Conservation (phyloP, 2,329 filamentous ascomycete genomes). For the Xenoacremonium recifei region DNA sequence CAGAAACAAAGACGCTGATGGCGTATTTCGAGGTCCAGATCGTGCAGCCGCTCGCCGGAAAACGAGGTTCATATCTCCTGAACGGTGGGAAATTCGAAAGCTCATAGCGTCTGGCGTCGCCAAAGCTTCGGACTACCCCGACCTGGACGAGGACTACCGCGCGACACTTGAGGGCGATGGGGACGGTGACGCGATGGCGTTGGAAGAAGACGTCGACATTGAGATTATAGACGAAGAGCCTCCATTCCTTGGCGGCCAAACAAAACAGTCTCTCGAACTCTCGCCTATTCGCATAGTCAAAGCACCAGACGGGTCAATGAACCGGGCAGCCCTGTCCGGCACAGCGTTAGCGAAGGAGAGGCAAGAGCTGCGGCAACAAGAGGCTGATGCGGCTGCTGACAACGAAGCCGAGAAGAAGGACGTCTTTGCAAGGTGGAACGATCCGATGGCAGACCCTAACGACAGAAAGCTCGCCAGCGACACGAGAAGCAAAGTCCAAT, state of each 20-base stretch:
- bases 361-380: slow-evolving; percentile 83
- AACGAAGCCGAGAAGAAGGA: slow-evolving; percentile 80
- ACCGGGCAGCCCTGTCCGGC: slow-evolving; percentile 92
- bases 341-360: slow-evolving; percentile 86
- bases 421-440: slow-evolving; percentile 88
- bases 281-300: slow-evolving; percentile 97
- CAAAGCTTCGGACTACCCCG: slow-evolving; percentile 90
- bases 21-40: slow-evolving; percentile 37
- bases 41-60: slow-evolving; percentile 58
- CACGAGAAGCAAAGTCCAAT: slow-evolving; percentile 58
- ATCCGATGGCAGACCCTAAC: slow-evolving; percentile 88
- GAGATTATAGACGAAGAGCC: slow-evolving; percentile 96
- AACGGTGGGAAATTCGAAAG: slow-evolving; percentile 96
- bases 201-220: slow-evolving; percentile 96
- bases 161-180: slow-evolving; percentile 82
- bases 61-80: slow-evolving; percentile 94
- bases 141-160: slow-evolving; percentile 91
- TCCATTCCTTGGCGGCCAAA: slow-evolving; percentile 92
- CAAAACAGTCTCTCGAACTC: slow-evolving; percentile 90
- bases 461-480: slow-evolving; percentile 88
- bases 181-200: slow-evolving; percentile 82
- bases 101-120: slow-evolving; percentile 93
- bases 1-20: slow-evolving; percentile 46
- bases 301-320: slow-evolving; percentile 96
- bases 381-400: slow-evolving; percentile 66